Evolutionary conservation across 306 rosid species (phyloP).

Genomic region (Prunus padus): DNA sequence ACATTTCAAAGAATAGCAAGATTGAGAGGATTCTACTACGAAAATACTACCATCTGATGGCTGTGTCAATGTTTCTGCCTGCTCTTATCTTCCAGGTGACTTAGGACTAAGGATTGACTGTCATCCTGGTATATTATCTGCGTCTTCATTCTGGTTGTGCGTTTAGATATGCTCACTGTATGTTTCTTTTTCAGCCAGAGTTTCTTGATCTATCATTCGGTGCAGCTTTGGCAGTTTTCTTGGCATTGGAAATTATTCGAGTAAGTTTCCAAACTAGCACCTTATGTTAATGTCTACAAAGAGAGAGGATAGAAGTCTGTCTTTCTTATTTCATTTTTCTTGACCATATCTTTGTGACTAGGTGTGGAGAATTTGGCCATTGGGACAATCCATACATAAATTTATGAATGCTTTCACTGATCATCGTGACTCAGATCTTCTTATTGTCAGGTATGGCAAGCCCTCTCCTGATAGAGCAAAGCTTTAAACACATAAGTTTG

Average conservation of each 20-base stretch:
- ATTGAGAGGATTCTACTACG: conserved; percentile 94
- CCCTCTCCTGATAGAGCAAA: conserved; percentile 8
- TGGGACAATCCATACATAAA: conserved; percentile 71
- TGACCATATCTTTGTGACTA: conserved; percentile 33
- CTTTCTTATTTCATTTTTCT: conserved; percentile 20
- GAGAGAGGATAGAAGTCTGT: neutral
- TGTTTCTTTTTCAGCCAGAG: conserved; percentile 63
- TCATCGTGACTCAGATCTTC: conserved; percentile 93
- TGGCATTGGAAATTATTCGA: conserved; percentile 82
- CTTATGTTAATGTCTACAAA: neutral
- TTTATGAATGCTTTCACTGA: conserved; percentile 98
- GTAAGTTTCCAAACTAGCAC: conserved; percentile 48
- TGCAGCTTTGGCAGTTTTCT: conserved; percentile 81
- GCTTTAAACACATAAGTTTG: conserved; percentile 10
- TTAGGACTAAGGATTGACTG: conserved; percentile 24
- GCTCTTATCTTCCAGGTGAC: conserved; percentile 95
- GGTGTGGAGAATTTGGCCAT: conserved; percentile 97
- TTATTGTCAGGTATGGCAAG: conserved; percentile 70
- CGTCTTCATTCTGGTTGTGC: conserved; percentile 8
- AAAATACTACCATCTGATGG: conserved; percentile 93
- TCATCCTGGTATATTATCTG: conserved; percentile 15
- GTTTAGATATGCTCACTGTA: conserved; percentile 25
- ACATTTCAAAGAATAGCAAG: conserved; percentile 87
- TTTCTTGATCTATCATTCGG: conserved; percentile 93
- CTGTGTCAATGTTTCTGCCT: conserved; percentile 90